Base-by-base conservation (phyloP, 2,329 filamentous ascomycete species). In the Pseudopithomyces maydicus region DNA sequence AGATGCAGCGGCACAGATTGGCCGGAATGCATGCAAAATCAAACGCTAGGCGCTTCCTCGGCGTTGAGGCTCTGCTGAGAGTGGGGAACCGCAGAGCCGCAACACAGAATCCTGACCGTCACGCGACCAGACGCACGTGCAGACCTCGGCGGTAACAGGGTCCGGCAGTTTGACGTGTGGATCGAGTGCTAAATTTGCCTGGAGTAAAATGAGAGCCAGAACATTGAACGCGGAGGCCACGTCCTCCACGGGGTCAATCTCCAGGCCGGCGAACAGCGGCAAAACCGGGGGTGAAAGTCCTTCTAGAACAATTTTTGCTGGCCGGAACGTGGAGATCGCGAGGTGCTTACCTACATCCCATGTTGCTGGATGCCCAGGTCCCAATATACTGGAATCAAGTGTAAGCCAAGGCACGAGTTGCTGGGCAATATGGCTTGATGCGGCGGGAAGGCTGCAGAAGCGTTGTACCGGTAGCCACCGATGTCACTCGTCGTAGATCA, bases 41-140 rank as follows among this genome's bases (percentile, higher is more conserved):
- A n/a, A 23, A 23, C 10, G 17, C 39, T 43, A 32, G 36, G 48
- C 48, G 6, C 20, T 14, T 11, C 19, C 22, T 51, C 22, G 47
- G 19, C 33, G 11, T 38, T 51, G 48, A 51, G 48, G 49, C 49
- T 52, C 49, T 44, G 49, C 49, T 52, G 38, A 6, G 12, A 17
- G 49, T 52, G 49, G 49, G 32, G 49, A 43, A 17, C 29, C 17
- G 19, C 19, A 50, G 47, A 50, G 47, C 47, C 47, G 47, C 47
- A 50, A 41, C n/a, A 15, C 14, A 11, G 20, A 32, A 22, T 50
- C 35, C 46, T 38, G 23, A 2, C n/a, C 10, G 49, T 52, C 49
- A 52, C 49, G 49, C 49, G 49, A 23, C 19, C 23, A 22, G 10
- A 38, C 2, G 39, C 17, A 22, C 36, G 17, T 51, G 26, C 8